These are phyloP conservation scores for Ophiosphaerella narmari DNA, from an alignment of 2,329 filamentous ascomycete species.

Conservation along the genomic window DNA sequence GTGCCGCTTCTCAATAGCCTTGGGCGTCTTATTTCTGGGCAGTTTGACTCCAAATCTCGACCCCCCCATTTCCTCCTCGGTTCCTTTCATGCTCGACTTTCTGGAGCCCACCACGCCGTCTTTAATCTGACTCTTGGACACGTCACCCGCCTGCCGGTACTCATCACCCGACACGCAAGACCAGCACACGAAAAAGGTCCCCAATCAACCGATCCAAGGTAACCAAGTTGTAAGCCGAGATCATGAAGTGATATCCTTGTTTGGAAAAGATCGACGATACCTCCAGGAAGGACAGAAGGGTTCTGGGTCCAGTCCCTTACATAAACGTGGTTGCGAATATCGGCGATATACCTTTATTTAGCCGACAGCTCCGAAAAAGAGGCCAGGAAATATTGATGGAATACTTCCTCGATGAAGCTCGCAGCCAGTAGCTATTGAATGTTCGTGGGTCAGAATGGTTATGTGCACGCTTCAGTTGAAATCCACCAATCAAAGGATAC, in stretches of 20 bases:
- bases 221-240: slow-evolving; percentile 23
- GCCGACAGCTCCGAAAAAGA: neutral
- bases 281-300: neutral
- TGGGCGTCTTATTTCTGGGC: too few species aligned
- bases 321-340: neutral
- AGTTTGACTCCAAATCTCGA: too few species aligned
- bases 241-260: slow-evolving; percentile 21
- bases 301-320: slow-evolving; percentile 1
- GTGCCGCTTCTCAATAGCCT: too few species aligned
- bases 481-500: slow-evolving; percentile 16
- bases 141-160: neutral
- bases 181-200: neutral
- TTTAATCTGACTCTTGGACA: too few species aligned
- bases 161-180: neutral
- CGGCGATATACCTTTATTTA: neutral
- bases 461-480: slow-evolving; percentile 12
- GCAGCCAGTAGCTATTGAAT: neutral
- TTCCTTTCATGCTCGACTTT: too few species aligned
- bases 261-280: slow-evolving; percentile 25
- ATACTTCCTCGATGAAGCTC: neutral
- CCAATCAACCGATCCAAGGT: slow-evolving; percentile 9
- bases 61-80: too few species aligned
- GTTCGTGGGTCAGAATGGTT: slow-evolving; percentile 2
- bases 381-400: too few species aligned
- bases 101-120: too few species aligned